These are phyloP conservation scores for Pharnaceum exiguum DNA, from an alignment of 148 eudicot species.

Conservation along the genomic window DNA sequence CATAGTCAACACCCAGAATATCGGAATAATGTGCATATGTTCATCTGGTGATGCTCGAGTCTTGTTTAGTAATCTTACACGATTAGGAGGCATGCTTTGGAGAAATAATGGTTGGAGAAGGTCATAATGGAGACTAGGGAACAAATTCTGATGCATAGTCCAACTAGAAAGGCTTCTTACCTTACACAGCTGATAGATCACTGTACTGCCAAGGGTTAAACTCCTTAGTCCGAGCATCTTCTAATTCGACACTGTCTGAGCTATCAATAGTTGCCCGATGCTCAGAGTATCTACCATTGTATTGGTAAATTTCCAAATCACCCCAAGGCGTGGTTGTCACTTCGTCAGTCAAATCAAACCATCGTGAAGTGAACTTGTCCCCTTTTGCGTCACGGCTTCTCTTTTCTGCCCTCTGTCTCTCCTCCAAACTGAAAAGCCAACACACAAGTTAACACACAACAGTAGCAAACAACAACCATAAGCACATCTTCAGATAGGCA, in stretches of 20 bases:
- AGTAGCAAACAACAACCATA: too few relatives aligned
- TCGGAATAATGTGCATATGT: too few relatives aligned
- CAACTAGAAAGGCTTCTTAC: slow-evolving; percentile 1
- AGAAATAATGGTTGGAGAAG: too few relatives aligned
- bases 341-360: slow-evolving; percentile 68
- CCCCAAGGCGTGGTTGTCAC: slow-evolving; percentile 86
- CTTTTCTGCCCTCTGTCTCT: slow-evolving; percentile 84
- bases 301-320: slow-evolving; percentile 67
- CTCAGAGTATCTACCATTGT: slow-evolving; percentile 61
- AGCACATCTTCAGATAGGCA: too few relatives aligned
- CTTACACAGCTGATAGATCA: slow-evolving; percentile 44
- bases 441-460: not conserved
- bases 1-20: too few relatives aligned
- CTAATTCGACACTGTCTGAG: slow-evolving; percentile 28
- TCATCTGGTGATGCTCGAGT: too few relatives aligned
- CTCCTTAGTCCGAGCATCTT: slow-evolving; percentile 37
- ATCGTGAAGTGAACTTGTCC: slow-evolving; percentile 54
- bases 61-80: too few relatives aligned
- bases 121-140: too few relatives aligned
- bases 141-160: too few relatives aligned
- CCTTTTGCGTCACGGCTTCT: slow-evolving; percentile 62
- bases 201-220: slow-evolving; percentile 82
- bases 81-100: too few relatives aligned
- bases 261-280: slow-evolving; percentile 45
- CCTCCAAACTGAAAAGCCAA: slow-evolving; percentile 52